Conservation (phyloP, 495 filamentous ascomycete genomes). For the Lophium mytilinum region DNA sequence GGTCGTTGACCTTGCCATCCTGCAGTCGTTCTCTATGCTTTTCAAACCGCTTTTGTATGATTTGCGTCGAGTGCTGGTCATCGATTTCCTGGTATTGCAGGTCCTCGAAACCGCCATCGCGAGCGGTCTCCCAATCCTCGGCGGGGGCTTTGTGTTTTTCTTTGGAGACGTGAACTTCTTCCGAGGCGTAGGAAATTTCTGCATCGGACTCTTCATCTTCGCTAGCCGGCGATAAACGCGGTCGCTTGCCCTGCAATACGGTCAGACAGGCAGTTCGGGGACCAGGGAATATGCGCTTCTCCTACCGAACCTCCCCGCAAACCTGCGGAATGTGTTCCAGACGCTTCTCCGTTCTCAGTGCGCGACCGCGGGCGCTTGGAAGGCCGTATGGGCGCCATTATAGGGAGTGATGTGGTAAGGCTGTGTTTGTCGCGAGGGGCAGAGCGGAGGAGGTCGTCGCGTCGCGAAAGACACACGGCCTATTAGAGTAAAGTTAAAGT, state of each 20-base stretch:
- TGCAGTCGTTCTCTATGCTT: too few species aligned
- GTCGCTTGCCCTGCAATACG: constrained; percentile 1
- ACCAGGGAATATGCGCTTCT: neutral
- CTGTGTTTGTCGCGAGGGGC: neutral
- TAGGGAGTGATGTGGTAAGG: neutral
- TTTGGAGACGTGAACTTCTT: neutral
- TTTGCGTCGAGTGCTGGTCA: constrained; percentile 64
- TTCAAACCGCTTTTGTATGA: constrained; percentile 50
- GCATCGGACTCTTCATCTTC: neutral
- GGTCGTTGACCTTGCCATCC: constrained; percentile 53
- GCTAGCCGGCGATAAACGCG: neutral
- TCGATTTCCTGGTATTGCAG: constrained; percentile 47
- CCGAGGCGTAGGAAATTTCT: neutral
- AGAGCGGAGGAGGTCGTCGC: too few species aligned
- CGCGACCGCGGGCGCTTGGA: constrained; percentile 6
- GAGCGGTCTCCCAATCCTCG: constrained; percentile 3
- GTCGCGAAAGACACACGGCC: too few species aligned
- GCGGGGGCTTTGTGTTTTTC: neutral
- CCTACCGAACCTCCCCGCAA: neutral
- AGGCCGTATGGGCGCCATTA: neutral
- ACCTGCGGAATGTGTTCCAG: neutral
- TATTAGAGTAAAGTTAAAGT: too few species aligned
- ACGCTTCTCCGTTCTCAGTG: neutral
- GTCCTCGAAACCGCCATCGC: constrained; percentile 47
- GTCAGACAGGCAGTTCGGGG: neutral